Conservation (phyloP, 2,329 filamentous ascomycete species). For the Camptophora hylomeconis region DNA sequence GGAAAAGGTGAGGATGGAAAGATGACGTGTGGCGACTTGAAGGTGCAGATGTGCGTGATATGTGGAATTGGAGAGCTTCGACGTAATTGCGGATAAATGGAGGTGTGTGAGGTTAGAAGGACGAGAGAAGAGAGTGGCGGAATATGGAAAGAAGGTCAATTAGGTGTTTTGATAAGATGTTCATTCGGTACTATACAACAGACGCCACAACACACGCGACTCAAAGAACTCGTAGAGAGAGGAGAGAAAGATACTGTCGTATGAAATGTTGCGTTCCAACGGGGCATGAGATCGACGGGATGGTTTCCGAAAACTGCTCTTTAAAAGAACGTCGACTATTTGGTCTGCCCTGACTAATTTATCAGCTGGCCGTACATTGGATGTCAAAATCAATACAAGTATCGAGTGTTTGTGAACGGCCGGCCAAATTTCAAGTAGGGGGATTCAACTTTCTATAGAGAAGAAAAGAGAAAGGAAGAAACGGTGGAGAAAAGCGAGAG, state of each 20-base stretch:
- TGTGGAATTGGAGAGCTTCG: no score
- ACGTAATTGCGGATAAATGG: no score
- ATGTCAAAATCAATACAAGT: no score
- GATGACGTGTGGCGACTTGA: not conserved
- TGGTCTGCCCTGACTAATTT: conserved; percentile 41
- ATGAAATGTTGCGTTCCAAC: conserved; percentile 32
- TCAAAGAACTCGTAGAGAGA: no score
- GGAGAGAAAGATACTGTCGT: not conserved
- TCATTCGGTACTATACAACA: no score
- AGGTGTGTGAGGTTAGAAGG: no score
- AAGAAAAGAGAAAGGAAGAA: conserved; percentile 26
- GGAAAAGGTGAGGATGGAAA: conserved; percentile 1
- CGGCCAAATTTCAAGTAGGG: conserved; percentile 51
- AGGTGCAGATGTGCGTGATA: not conserved
- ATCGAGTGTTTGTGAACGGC: conserved; percentile 29
- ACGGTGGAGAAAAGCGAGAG: conserved; percentile 13
- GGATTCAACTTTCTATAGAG: conserved; percentile 41
- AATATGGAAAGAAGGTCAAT: no score
- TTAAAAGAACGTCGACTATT: conserved; percentile 32
- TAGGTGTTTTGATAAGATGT: no score
- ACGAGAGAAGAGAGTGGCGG: no score
- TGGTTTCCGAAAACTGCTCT: conserved; percentile 36
- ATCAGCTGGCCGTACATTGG: conserved; percentile 42
- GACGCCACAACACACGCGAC: no score
- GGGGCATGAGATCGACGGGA: conserved; percentile 34